Conservation (phyloP, 140 eudicot genomes). For the Bidens hawaiensis region DNA sequence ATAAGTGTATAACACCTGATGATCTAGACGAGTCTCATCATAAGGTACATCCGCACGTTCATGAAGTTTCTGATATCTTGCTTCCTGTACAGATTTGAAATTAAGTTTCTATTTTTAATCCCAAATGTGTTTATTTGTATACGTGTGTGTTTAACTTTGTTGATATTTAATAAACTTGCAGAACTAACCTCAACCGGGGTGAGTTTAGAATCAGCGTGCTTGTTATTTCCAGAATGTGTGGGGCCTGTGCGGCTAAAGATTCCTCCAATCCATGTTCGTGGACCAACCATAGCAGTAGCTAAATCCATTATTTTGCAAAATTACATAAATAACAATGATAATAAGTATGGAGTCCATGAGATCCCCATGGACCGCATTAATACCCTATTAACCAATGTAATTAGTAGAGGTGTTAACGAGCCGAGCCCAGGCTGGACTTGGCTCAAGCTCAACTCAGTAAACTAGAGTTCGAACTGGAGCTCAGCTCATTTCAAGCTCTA, state of each 20-base stretch:
- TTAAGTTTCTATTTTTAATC: no score
- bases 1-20: conserved; percentile 70
- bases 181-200: conserved; percentile 49
- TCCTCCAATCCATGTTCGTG: conserved; percentile 95
- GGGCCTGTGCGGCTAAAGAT: conserved; percentile 61
- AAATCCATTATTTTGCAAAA: conserved; percentile 15
- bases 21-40: conserved; percentile 70
- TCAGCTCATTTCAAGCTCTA: no score
- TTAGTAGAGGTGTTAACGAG: no score
- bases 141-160: not conserved
- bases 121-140: no score
- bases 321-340: not conserved
- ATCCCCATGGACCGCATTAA: not conserved
- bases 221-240: conserved; percentile 54
- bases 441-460: no score
- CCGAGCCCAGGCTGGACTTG: no score
- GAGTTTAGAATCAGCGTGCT: conserved; percentile 32
- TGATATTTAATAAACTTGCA: not conserved
- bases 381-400: not conserved
- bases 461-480: no score
- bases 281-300: conserved; percentile 99
- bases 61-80: conserved; percentile 62
- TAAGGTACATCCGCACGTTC: conserved; percentile 61
- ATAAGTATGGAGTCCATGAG: not conserved
- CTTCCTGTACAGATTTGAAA: conserved; percentile 51